A percentile compares a stretch with the other conserved stretches of the same genome.
These are phyloP conservation scores for Chlorella sorokiniana DNA, from an alignment of 139 green algal genomes.

Conservation along the genomic window DNA sequence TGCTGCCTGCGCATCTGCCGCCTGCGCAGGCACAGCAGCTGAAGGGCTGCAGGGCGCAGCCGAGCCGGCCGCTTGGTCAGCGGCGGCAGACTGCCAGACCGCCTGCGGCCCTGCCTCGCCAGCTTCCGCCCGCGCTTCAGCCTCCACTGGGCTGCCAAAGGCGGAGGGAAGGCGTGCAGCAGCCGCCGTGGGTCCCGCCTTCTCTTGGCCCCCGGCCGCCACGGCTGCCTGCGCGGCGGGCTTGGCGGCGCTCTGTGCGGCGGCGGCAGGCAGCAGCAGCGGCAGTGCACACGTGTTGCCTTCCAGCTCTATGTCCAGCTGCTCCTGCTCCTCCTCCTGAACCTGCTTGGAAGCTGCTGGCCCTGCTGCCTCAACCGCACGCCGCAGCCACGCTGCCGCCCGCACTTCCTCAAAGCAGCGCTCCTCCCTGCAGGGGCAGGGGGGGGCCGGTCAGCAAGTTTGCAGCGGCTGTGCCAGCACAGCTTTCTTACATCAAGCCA, in stretches of 20 bases:
- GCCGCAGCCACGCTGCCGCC: constrained; percentile 43
- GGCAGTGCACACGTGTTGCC: background rate
- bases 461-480: background rate
- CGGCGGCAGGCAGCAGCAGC: no score
- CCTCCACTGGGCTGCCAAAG: constrained; percentile 10
- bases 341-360: background rate
- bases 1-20: background rate
- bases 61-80: no score
- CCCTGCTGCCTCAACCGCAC: background rate
- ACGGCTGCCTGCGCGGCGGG: background rate
- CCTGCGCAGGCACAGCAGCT: no score
- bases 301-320: constrained; percentile 11
- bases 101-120: background rate
- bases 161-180: background rate
- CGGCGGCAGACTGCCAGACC: background rate
- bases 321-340: background rate
- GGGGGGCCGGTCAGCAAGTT: background rate
- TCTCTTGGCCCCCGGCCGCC: background rate
- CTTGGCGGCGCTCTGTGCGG: no score
- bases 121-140: background rate
- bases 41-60: no score
- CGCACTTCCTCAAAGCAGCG: constrained; percentile 78
- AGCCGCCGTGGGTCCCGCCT: background rate
- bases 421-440: constrained; percentile 62
- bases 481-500: no score